phyloP scores from a whole-genome alignment of 164 flowering plant species.

The Pachysandra terminalis region DNA sequence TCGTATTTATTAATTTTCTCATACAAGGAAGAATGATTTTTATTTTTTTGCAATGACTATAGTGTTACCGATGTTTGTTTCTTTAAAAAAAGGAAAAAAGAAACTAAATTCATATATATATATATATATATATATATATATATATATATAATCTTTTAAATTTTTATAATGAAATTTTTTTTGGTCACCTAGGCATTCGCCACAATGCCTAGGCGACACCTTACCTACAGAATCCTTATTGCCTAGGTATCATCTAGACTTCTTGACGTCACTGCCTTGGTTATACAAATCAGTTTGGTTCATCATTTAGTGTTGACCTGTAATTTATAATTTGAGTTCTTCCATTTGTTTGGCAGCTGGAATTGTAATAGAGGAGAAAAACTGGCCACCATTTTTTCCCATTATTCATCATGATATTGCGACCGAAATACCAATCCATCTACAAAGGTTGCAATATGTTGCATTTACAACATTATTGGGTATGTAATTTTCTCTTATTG shows the following conservation, averaged over 20 bases:
- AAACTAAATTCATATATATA: not conserved
- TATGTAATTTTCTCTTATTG: slow-evolving; percentile 23
- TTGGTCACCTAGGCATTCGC: too few species aligned
- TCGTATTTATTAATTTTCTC: too few species aligned
- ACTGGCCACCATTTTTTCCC: slow-evolving; percentile 94
- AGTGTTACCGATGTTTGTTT: too few species aligned
- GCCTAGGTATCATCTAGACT: too few species aligned
- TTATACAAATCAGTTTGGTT: not conserved
- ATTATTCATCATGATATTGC: slow-evolving; percentile 92
- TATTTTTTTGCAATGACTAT: too few species aligned
- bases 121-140: too few species aligned
- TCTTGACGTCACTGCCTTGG: not conserved
- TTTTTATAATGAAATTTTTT: too few species aligned
- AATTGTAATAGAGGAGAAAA: slow-evolving; percentile 75
- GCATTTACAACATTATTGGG: slow-evolving; percentile 82
- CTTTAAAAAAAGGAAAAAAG: too few species aligned
- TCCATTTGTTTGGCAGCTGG: slow-evolving; percentile 62
- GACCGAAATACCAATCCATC: slow-evolving; percentile 84
- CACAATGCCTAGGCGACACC: too few species aligned
- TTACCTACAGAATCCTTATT: too few species aligned
- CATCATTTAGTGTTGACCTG: not conserved
- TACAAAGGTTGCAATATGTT: slow-evolving; percentile 73
- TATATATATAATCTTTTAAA: too few species aligned
- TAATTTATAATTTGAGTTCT: not conserved
- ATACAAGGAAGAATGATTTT: too few species aligned